Base-by-base conservation (phyloP, 371 early-diverging fungal species). In the Thermomucor indicae-seudaticae region DNA sequence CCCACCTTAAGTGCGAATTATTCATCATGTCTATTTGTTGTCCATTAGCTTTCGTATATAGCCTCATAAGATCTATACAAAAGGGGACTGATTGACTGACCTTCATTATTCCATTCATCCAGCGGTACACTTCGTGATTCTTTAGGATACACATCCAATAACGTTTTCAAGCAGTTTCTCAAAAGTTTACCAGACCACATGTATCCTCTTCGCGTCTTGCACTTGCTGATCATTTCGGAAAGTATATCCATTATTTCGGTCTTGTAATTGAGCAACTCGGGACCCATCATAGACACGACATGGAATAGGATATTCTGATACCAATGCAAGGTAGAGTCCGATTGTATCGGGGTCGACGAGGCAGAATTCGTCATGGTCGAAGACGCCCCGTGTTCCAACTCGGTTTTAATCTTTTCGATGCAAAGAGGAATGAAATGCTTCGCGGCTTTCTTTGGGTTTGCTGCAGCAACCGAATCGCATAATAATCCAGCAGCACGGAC, bases 251-350 rank as follows among this genome's bases (percentile, higher is more conserved):
- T 29, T 7, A 91, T 44, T 7, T 83, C 79, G 14, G 60, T 40
- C 49, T 70, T 67, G 55, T 86, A 74, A 12, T 62, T 49, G 6
- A 88, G 60, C 3, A 85, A 40, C 6, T 79, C 82, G 0, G 58
- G 41, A 29, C 87, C 90, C 14, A 77, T 39, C n/a, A 62, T 57
- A 16, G 55, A 50, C 2, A 86, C 44, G 4, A 85, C 66, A 6
- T 73, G 73, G 46, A 72, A 72, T 19, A 90, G 51, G 32, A 89
- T 80, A 12, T 66, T 68, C 55, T 92, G 91, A 47, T 85, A 82
- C 85, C 91, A 91, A 53, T 90, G 90, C 40, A 92, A 62, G 0
- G 85, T 79, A 1, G 82, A 62, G 54, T 91, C 91, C 0, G 83
- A 79, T 61, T 72, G 86, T 66, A 78, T 79, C 27, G 51, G 68